Conservation (phyloP, 106 monocot genomes). For the Xerophyta viscosa region DNA sequence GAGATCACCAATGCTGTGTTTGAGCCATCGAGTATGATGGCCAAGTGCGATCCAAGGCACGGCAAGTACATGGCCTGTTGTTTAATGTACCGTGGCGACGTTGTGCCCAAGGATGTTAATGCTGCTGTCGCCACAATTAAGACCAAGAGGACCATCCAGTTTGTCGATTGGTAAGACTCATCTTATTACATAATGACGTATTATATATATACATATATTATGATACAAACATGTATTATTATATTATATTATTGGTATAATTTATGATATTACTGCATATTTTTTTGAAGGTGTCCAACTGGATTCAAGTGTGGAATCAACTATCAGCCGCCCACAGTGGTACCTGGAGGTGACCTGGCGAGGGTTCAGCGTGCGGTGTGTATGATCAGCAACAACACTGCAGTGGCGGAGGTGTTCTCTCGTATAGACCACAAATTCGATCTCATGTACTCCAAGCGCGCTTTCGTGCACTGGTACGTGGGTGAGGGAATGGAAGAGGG, state of each 20-base stretch:
- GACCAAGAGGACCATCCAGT: constrained; percentile 84
- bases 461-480: constrained; percentile 94
- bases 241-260: too few relatives aligned
- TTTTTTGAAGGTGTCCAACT: constrained; percentile 64
- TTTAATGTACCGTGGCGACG: constrained; percentile 91
- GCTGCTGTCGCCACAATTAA: constrained; percentile 93
- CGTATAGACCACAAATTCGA: constrained; percentile 94
- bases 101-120: constrained; percentile 93
- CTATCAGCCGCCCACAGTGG: constrained; percentile 87
- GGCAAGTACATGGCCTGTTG: constrained; percentile 96
- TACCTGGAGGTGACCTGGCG: constrained; percentile 79
- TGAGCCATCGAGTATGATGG: constrained; percentile 93
- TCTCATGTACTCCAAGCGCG: constrained; percentile 86
- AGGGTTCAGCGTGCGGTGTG: constrained; percentile 78
- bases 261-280: not conserved
- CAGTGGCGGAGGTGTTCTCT: constrained; percentile 86
- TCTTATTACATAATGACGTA: too few relatives aligned
- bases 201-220: too few relatives aligned
- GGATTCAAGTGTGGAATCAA: constrained; percentile 96
- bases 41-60: constrained; percentile 88
- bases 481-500: constrained; percentile 96
- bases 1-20: constrained; percentile 92
- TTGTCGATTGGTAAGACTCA: constrained; percentile 70
- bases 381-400: constrained; percentile 97
- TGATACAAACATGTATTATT: too few relatives aligned